Percentiles rank a stretch among this genome's conserved stretches.
These are phyloP conservation scores for Hamigera avellanea DNA, from an alignment of 495 filamentous ascomycete genomes.

Conservation along the genomic window DNA sequence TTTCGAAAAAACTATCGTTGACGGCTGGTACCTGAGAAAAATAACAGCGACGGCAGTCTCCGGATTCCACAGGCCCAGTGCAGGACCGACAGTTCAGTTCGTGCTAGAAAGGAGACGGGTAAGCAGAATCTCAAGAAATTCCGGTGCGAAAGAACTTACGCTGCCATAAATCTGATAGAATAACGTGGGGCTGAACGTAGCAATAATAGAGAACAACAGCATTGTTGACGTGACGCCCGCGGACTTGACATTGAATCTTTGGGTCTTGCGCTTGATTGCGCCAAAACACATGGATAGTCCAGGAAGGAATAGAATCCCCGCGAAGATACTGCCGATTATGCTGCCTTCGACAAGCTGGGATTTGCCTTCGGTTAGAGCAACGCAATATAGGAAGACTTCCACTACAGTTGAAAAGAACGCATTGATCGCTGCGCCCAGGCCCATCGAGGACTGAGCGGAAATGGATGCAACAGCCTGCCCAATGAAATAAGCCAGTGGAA, in stretches of 20 bases:
- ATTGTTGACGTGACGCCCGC: slow-evolving; percentile 97
- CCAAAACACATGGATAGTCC: slow-evolving; percentile 99
- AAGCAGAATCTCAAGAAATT: slow-evolving; percentile 8
- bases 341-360: slow-evolving; percentile 88
- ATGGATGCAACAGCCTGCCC: slow-evolving; percentile 99
- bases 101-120: slow-evolving; percentile 44
- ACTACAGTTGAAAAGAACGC: slow-evolving; percentile 99
- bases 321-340: slow-evolving; percentile 95
- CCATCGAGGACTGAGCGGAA: slow-evolving; percentile 98
- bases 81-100: slow-evolving; percentile 86
- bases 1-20: slow-evolving; percentile 73
- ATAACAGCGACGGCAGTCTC: slow-evolving; percentile 85
- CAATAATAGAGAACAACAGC: slow-evolving; percentile 93
- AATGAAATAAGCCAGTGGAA: slow-evolving; percentile 98
- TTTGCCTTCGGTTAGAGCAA: slow-evolving; percentile 89
- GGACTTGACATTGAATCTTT: slow-evolving; percentile 95
- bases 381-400: slow-evolving; percentile 95
- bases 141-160: slow-evolving; percentile 34
- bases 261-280: slow-evolving; percentile 94
- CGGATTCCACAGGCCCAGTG: slow-evolving; percentile 30
- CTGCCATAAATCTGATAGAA: slow-evolving; percentile 99
- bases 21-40: slow-evolving; percentile 84
- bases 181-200: slow-evolving; percentile 93
- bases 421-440: slow-evolving; percentile 95
- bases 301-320: slow-evolving; percentile 88